Evolutionary conservation across 2,329 filamentous ascomycete genomes (phyloP), one percentile per base, ranked within the genome.

Genomic region (Cladosporium sp.): DNA sequence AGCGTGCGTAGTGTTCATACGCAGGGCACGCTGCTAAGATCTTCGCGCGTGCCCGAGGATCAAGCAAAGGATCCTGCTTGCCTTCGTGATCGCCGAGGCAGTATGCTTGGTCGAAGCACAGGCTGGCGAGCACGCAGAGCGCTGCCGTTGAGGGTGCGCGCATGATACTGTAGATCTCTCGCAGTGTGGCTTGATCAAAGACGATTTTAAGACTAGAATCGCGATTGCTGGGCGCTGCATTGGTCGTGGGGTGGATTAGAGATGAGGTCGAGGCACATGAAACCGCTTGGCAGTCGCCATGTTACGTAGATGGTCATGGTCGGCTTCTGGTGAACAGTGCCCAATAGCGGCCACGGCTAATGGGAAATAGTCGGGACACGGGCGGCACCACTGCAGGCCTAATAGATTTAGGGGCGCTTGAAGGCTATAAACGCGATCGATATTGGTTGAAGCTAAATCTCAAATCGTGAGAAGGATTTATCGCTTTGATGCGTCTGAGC

Each of bases 1-100:
- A 67, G 28, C 63, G 61, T n/a, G 67, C 63, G 59, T 70, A 71
- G 54, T 69, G 63, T 52, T 68, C 66, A 49, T 70, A 71, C 38
- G 66, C 68, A 19, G 68, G 68, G 59, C 68, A 71, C 38, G 68
- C 68, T 44, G 63, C 65, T 34, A 62, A 54, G 46, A 67, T 68
- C 50, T 65, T 67, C 10, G 64, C 64, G 45, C 64, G 63, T 33
- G 61, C 55, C n/a, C 57, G 56, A 8, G 56, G 57, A 52, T 62
- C 58, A 31, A 60, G 60, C 22, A 63, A 31, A 9, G 61, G 56
- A 22, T 56, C 53, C 35, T 65, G 63, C n/a, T 59, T 54, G n/a
- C 46, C 43, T 14, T 61, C 56, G n/a, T 49, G 55, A 14, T 38
- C 35, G 35, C 35, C 13, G 13, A 46, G 35, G 51, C 59, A 59